Base-by-base conservation (phyloP, 768 basidiomycete genomes). In the Boletus fagicola region DNA sequence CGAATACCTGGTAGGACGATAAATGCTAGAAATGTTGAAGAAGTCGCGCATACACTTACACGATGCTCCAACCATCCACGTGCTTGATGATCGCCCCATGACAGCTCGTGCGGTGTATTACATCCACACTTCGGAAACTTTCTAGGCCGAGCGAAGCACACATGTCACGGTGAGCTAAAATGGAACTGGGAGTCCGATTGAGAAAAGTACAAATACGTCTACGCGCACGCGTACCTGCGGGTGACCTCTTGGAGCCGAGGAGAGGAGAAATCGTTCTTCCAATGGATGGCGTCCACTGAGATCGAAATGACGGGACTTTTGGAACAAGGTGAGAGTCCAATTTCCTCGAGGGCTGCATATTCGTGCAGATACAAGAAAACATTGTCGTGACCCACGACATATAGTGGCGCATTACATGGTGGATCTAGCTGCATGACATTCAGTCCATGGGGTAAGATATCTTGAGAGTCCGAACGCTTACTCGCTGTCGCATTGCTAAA, bases 311-410 rank as follows among this genome's bases (percentile, higher is more conserved):
- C 78, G 0, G 83, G 83, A 57, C 78, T 80, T 31, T 73, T 74
- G 31, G 78, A 75, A 24, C 66, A 63, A 56, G 77, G 73, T 49
- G 76, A 70, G 31, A 94, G 62, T 0, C 90, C 93, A 1, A 91
- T 74, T 54, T 88, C 81, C 67, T 93, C 84, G 43, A 96, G 74
- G 39, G 87, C 81, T 3, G 81, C 76, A 30, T 85, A 75, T 68
- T 98, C 96, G 5, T 78, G 79, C 18, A 98, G 78, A 67, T 91
- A 90, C 11, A 83, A 62, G 43, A 86, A 80, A 0, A 87, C 76
- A 1, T 76, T 64, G 3, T 82, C 77, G 20, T 83, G 74, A 0
- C 82, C 78, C 22, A 97, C 78, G 28, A 98, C 74, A 68, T 87
- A 92, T 2, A 98, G 71, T 0, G 90, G 88, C 6, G 81, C 69